Evolutionary conservation across 2,329 filamentous ascomycete species (phyloP), one percentile per base, ranked within the genome.

Genomic region (Xylariaceae sp.): DNA sequence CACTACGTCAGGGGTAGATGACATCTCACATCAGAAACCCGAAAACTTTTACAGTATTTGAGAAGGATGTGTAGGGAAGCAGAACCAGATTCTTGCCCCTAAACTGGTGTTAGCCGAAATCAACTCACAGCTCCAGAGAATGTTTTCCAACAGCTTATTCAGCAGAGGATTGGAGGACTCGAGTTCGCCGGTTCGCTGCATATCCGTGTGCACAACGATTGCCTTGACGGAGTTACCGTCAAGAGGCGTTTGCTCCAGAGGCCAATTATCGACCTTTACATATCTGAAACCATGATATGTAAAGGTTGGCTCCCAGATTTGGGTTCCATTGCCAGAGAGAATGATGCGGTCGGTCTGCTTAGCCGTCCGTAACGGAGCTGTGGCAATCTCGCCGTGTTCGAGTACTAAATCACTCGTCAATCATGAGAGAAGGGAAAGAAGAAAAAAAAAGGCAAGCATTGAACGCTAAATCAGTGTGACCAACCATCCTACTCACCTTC

Each of bases 111-210:
- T 11, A 11, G 11, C 21, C 7, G 21, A 7, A 11, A 11, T 11
- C 24, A 4, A 50, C 49, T 46, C 37, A 51, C 49, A 76, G 4
- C 67, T 68, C 76, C 76, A 79, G 19, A 61, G 51, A 0, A 73
- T 65, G 38, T 81, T 81, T 1, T 64, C 38, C 45, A 79, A 69
- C 4, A 81, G 64, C 31, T 69, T 59, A 47, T 78, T 80, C 17
- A 81, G 46, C 3, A 69, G 55, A 0, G 49, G 32, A 33, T 80
- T 55, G 0, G 75, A 80, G 40, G 69, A 76, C 7, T 64, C 52
- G 34, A 79, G 78, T 40, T 52, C 63, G 0, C 74, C 73, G 0
- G 59, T 71, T 9, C 65, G 61, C 34, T 61, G 54, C 60, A 80
- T 66, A 40, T 79, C 74, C 0, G 68, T 72, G 46, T 77, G 70